These are phyloP conservation scores for Amylostereum areolatum DNA, from an alignment of 1,284 basidiomycete genomes.

Conservation along the genomic window DNA sequence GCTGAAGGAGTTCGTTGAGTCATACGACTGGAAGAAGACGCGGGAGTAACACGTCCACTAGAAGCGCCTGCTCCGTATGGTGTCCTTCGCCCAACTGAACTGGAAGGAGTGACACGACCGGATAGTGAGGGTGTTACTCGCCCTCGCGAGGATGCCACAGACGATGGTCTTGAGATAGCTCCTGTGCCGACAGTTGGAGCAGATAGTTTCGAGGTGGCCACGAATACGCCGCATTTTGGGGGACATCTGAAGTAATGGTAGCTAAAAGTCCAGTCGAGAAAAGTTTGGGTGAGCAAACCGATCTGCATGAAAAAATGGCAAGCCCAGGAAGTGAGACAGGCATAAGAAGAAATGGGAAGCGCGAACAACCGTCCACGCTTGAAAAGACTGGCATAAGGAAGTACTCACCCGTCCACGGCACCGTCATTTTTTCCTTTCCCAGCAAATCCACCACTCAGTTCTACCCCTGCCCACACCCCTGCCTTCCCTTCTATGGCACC, in stretches of 20 bases:
- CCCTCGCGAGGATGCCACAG: conserved; percentile 71
- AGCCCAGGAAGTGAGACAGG: too few relatives aligned
- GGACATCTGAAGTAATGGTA: conserved; percentile 86
- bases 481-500: conserved; percentile 83
- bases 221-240: conserved; percentile 87
- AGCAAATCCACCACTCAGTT: conserved; percentile 76
- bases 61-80: conserved; percentile 11
- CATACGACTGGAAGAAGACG: conserved; percentile 15
- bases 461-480: conserved; percentile 88
- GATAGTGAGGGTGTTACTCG: conserved; percentile 44
- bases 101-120: conserved; percentile 40
- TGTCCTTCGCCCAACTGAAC: conserved; percentile 15
- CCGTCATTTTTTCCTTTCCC: conserved; percentile 98
- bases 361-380: too few relatives aligned
- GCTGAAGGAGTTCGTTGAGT: conserved; percentile 24
- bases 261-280: conserved; percentile 41
- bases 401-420: conserved; percentile 75
- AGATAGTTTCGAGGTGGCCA: conserved; percentile 77
- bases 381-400: conserved; percentile 1
- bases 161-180: conserved; percentile 59
- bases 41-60: conserved; percentile 21
- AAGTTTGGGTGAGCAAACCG: too few relatives aligned
- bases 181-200: conserved; percentile 59
- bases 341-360: too few relatives aligned
- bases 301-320: too few relatives aligned